Percentiles rank a stretch among this genome's conserved stretches.
These are phyloP conservation scores for Neonectria coccinea DNA, from an alignment of 2,329 filamentous ascomycete genomes.

Conservation along the genomic window DNA sequence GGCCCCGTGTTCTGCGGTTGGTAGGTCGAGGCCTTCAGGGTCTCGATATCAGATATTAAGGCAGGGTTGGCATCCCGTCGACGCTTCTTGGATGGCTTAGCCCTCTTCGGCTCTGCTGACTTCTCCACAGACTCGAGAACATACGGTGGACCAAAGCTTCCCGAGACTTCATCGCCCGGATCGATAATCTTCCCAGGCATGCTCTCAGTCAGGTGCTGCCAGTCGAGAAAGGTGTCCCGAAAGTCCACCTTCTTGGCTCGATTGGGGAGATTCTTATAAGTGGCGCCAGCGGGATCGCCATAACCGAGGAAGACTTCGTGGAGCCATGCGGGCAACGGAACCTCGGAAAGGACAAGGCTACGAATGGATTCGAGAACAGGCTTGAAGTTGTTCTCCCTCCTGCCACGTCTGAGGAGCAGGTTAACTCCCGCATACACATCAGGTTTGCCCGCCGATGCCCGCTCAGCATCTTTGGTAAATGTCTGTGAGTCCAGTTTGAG, in stretches of 20 bases:
- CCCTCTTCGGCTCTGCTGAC: constrained; percentile 60
- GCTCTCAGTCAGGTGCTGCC: constrained; percentile 92
- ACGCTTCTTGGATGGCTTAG: constrained; percentile 84
- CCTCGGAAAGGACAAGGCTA: constrained; percentile 84
- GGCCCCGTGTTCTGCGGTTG: constrained; percentile 89
- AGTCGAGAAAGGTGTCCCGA: constrained; percentile 93
- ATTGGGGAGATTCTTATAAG: constrained; percentile 85
- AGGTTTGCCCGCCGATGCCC: constrained; percentile 71
- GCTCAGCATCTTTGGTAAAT: constrained; percentile 82
- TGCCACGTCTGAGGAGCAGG: constrained; percentile 82
- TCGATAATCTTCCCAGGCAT: constrained; percentile 90
- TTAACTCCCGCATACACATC: constrained; percentile 90
- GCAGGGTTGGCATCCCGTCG: constrained; percentile 80
- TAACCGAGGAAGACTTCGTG: constrained; percentile 98
- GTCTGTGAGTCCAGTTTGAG: constrained; percentile 83
- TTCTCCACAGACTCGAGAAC: constrained; percentile 77
- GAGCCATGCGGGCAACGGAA: constrained; percentile 89
- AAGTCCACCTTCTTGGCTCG: constrained; percentile 85
- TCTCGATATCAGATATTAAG: constrained; percentile 71
- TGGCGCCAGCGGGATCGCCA: constrained; percentile 89
- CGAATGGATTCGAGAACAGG: constrained; percentile 92
- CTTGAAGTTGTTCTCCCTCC: constrained; percentile 97
- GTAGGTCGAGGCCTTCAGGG: constrained; percentile 88
- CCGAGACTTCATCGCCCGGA: constrained; percentile 75
- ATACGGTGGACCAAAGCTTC: constrained; percentile 88